Base-by-base conservation (phyloP, 2,329 filamentous ascomycete species). In the Pseudogymnoascus sp. region DNA sequence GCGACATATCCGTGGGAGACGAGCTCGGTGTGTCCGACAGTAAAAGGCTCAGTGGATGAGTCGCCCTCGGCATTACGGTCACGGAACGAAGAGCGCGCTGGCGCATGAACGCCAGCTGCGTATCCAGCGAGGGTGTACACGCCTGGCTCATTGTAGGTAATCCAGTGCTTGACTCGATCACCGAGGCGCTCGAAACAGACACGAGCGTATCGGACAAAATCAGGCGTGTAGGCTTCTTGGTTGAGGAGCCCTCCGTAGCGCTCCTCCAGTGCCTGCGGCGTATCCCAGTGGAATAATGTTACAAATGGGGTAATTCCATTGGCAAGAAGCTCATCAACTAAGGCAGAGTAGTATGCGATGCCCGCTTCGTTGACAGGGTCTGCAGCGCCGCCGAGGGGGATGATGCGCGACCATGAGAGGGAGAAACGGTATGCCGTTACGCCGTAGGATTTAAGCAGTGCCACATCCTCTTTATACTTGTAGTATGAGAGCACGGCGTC, bases 111-210 rank as follows among this genome's bases (percentile, higher is more conserved):
- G 26, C 91, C 91, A 45, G 83, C 85, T 72, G 83, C 89, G 76
- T 93, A 95, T 37, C 90, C 91, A 45, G 95, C 81, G 65, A 95
- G 87, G 62, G 88, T 85, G 68, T 85, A 90, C 76, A 90, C 96
- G 86, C 89, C 95, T 3, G 91, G 91, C 79, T 96, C 91, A 74
- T 95, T 95, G 78, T 93, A 92, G 26, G 90, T 95, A 75, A 93
- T 90, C 91, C 91, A 96, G 77, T 90, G 82, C 79, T 91, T 91
- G 71, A 77, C 76, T 0, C 75, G 69, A 42, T 76, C 73, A 11
- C 66, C 67, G 18, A 77, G 76, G 1, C 71, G 69, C 57, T 73
- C 69, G 47, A 72, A 77, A 63, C 74, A 76, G 1, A 77, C 42
- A 1, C 73, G 66, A 0, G 76, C 74, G 61, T 75, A 77, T 1